Conservation (phyloP, 2,329 filamentous ascomycete genomes). For the Fonsecaea multimorphosa region DNA sequence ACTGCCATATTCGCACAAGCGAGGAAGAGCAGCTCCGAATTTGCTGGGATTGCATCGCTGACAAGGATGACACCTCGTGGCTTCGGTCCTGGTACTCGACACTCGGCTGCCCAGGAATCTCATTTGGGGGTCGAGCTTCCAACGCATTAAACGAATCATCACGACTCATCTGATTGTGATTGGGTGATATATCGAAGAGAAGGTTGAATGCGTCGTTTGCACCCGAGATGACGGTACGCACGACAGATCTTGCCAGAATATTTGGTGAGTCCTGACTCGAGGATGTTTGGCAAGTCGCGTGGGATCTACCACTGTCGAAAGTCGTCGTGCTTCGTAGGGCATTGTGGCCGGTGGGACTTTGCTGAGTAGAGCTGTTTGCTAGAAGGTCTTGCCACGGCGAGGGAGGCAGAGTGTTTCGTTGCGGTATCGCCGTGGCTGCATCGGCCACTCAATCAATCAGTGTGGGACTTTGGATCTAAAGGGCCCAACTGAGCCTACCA, state of each 20-base stretch:
- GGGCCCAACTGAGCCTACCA: not conserved
- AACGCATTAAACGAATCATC: not conserved
- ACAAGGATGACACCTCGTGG: not conserved
- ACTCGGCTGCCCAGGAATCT: not conserved
- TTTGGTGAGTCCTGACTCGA: not conserved
- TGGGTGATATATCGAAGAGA: not conserved
- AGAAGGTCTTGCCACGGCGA: not conserved
- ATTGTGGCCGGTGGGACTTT: not conserved
- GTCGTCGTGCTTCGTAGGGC: not conserved
- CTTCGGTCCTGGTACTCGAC: not conserved
- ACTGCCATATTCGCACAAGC: conserved; percentile 38
- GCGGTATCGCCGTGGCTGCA: not conserved
- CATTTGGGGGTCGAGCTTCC: not conserved
- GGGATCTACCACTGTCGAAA: conserved; percentile 51
- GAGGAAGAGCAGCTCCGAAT: not conserved
- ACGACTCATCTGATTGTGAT: not conserved
- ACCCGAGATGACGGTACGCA: not conserved
- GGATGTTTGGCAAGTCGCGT: conserved; percentile 18
- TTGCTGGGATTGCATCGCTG: not conserved
- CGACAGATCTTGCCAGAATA: not conserved
- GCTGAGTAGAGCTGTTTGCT: not conserved
- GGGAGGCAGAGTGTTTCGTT: not conserved
- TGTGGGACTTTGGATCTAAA: not conserved
- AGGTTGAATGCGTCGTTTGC: not conserved
- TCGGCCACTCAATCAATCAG: not conserved